Conservation (phyloP, 1,139 yeast genomes). For the Williopsis jadinii region DNA sequence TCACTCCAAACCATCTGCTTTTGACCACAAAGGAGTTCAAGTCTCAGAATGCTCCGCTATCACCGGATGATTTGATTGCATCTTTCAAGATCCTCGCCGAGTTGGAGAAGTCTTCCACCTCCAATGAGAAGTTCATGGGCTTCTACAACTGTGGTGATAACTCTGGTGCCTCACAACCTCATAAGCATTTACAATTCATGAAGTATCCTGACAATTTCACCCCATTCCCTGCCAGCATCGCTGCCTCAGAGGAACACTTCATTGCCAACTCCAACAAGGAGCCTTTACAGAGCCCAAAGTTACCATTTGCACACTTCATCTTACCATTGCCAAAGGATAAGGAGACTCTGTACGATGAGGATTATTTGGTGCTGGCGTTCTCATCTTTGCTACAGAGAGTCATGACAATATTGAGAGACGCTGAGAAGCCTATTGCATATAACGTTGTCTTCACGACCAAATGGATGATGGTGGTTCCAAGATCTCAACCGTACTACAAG, state of each 20-base stretch:
- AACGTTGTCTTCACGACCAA: conserved; percentile 74
- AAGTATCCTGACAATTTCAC: conserved; percentile 53
- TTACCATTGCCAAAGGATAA: conserved; percentile 51
- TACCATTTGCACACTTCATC: conserved; percentile 81
- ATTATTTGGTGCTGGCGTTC: conserved; percentile 55
- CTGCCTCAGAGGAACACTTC: conserved; percentile 39
- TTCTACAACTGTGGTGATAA: conserved; percentile 84
- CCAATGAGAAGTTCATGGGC: conserved; percentile 48
- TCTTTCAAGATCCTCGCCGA: conserved; percentile 45
- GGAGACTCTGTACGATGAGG: conserved; percentile 41
- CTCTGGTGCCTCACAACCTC: conserved; percentile 91
- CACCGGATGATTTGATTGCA: conserved; percentile 58
- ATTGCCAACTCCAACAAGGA: conserved; percentile 46
- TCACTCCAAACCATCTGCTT: conserved; percentile 71
- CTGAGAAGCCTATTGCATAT: conserved; percentile 50
- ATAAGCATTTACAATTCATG: conserved; percentile 85
- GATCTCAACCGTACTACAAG: conserved; percentile 38
- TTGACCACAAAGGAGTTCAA: conserved; percentile 67
- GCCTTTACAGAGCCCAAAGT: conserved; percentile 52
- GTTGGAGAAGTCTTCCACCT: conserved; percentile 30
- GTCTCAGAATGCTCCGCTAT: conserved; percentile 65
- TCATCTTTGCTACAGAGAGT: conserved; percentile 65
- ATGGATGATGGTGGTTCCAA: conserved; percentile 85
- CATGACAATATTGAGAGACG: conserved; percentile 55
- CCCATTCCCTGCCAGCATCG: conserved; percentile 55